Evolutionary conservation across 768 basidiomycete genomes (phyloP), one percentile per base, ranked within the genome.

Genomic region (Suillus hirtellus): DNA sequence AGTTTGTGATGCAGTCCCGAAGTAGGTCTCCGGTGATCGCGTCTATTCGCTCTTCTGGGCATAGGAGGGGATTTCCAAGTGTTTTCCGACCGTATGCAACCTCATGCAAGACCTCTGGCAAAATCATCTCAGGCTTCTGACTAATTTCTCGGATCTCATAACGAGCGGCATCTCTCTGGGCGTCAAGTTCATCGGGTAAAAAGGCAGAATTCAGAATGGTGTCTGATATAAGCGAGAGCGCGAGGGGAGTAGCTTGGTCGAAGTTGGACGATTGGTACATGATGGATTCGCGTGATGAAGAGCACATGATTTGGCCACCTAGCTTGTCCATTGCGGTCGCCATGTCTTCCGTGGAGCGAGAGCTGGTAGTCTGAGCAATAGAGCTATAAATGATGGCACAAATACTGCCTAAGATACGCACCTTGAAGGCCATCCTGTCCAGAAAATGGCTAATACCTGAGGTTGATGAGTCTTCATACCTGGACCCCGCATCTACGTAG

Each of bases 261-360:
- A 95, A 96, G 74, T 96, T 91, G 44, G 95, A 93, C 12, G 96
- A 96, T 77, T 99, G 97, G 73, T 99, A 99, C 91, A 97, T 93
- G 72, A 98, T 95, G 24, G 93, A 86, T 75, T 99, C 97, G 53
- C 97, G 84, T 2, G 94, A 90, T 19, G 94, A 92, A 19, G 94
- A 89, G 71, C 92, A 95, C 76, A 90, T 82, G 63, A 99, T 95
- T 78, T 96, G 94, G 17, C 95, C 94, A 46, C 96, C 96, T 40
- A 96, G 82, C 3, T 83, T 82, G 72, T 94, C 89, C 70, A 96
- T 89, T 44, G 90, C 89, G 3, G 80, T 79, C 4, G 89, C 84
- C 90, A 98, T 96, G 66, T 91, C 84, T 24, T 85, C 87, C 58
- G 87, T 86, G 1, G 90, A 84, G 61, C 90, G 86, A 31, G 84